phyloP scores from a whole-genome alignment of 2,329 filamentous ascomycete genomes.

The Fusarium sp. region DNA sequence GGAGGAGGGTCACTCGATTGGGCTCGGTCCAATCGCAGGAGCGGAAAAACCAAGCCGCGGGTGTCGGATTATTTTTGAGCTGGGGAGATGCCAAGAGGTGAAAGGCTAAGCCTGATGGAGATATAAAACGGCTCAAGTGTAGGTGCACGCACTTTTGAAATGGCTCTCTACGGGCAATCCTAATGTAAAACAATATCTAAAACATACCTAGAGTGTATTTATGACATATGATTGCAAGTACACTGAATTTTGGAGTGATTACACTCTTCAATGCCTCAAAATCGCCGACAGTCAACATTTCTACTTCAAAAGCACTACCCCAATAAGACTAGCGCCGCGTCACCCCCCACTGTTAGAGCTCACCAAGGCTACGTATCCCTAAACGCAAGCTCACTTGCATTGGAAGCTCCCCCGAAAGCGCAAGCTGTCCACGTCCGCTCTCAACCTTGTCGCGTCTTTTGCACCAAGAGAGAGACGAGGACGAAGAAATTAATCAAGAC shows the following conservation, averaged over 20 bases:
- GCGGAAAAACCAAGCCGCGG: constrained; percentile 48
- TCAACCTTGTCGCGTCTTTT: constrained; percentile 27
- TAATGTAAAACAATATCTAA: neutral
- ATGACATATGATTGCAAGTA: neutral
- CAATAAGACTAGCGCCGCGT: constrained; percentile 21
- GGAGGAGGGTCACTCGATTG: constrained; percentile 3
- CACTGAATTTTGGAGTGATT: neutral
- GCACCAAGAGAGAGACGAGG: constrained; percentile 18
- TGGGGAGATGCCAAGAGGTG: neutral
- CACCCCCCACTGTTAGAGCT: constrained; percentile 20
- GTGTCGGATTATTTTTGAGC: constrained; percentile 40
- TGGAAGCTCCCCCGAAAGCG: constrained; percentile 38
- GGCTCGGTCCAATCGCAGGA: constrained; percentile 41
- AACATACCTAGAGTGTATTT: neutral
- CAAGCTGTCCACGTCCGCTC: constrained; percentile 40
- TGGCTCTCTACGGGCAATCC: neutral
- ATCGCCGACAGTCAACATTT: neutral
- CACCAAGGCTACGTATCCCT: constrained; percentile 53
- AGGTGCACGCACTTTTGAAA: neutral
- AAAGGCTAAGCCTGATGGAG: constrained; percentile 18
- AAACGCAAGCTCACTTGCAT: constrained; percentile 45
- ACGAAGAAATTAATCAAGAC: constrained; percentile 11
- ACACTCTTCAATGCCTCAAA: neutral
- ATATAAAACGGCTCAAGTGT: neutral
- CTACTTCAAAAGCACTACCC: neutral